Evolutionary conservation across 441 rosid species (phyloP).

Genomic region (Kokia cookei): DNA sequence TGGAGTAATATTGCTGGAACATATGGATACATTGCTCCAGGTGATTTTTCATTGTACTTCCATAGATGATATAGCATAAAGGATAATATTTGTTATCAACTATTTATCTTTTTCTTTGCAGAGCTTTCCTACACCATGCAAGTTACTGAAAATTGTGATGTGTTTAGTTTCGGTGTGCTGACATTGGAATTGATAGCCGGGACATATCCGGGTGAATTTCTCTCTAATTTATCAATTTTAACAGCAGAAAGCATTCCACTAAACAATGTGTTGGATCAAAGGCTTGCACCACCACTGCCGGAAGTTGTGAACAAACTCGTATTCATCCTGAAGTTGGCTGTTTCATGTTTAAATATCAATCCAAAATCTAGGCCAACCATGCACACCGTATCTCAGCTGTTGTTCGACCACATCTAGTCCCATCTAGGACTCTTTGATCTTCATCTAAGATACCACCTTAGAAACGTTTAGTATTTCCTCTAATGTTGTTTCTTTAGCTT

Average conservation of each 20-base stretch:
- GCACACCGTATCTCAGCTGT: constrained; percentile 12
- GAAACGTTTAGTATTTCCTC: neutral
- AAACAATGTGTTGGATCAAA: constrained; percentile 18
- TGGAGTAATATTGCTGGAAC: constrained; percentile 29
- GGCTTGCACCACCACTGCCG: constrained; percentile 13
- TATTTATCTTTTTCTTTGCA: neutral
- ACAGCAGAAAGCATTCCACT: neutral
- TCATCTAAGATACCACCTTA: neutral
- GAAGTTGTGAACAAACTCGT: constrained; percentile 4
- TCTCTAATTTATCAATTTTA: neutral
- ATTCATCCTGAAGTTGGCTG: constrained; percentile 7
- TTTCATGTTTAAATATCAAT: constrained; percentile 11
- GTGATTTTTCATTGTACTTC: constrained; percentile 1
- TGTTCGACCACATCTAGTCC: neutral
- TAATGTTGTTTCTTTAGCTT: neutral
- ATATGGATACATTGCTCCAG: constrained; percentile 25
- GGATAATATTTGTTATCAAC: neutral
- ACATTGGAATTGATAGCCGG: constrained; percentile 27
- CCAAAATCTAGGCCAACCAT: constrained; percentile 22
- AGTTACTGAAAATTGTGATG: constrained; percentile 30
- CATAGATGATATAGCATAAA: no score
- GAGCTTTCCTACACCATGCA: constrained; percentile 28
- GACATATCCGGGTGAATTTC: constrained; percentile 21
- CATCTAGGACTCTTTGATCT: neutral
- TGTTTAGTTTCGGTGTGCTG: constrained; percentile 33